Evolutionary conservation across 2,329 filamentous ascomycete genomes (phyloP).

Genomic region (Saccharata proteae): DNA sequence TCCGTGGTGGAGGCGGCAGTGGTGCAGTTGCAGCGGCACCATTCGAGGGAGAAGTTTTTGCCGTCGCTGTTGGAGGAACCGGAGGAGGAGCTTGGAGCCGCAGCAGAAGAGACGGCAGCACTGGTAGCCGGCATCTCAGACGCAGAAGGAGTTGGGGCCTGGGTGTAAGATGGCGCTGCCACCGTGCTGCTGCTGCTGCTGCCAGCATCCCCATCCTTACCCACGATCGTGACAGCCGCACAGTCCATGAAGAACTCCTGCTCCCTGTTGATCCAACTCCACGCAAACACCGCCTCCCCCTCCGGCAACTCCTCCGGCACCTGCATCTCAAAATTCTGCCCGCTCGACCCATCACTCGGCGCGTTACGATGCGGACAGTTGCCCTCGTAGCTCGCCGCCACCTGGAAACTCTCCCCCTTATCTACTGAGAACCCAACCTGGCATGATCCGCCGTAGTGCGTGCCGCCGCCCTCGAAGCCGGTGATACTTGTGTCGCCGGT

Average conservation of each 20-base stretch:
- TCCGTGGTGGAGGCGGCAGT: background rate
- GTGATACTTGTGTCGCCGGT: slow-evolving; percentile 4
- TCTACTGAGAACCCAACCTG: slow-evolving; percentile 35
- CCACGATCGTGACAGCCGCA: slow-evolving; percentile 30
- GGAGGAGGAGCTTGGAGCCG: slow-evolving; percentile 6
- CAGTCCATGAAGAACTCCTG: slow-evolving; percentile 35
- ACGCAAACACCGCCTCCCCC: slow-evolving; percentile 32
- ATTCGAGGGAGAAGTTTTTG: slow-evolving; percentile 6
- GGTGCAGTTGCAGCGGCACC: slow-evolving; percentile 7
- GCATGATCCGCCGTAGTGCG: slow-evolving; percentile 36
- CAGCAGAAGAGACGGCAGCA: background rate
- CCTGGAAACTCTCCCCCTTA: slow-evolving; percentile 31
- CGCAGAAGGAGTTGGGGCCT: background rate
- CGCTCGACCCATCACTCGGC: slow-evolving; percentile 18
- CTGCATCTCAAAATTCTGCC: slow-evolving; percentile 33
- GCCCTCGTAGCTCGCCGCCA: slow-evolving; percentile 34
- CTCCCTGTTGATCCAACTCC: slow-evolving; percentile 38
- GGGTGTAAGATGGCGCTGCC: background rate
- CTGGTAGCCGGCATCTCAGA: background rate
- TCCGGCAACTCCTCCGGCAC: slow-evolving; percentile 31
- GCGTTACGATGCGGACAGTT: slow-evolving; percentile 34
- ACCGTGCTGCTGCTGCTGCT: background rate
- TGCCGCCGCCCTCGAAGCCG: slow-evolving; percentile 14
- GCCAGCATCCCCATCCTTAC: slow-evolving; percentile 11
- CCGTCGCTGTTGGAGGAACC: slow-evolving; percentile 6